phyloP scores from a whole-genome alignment of 2,329 filamentous ascomycete species.

The Colletotrichum phormii region DNA sequence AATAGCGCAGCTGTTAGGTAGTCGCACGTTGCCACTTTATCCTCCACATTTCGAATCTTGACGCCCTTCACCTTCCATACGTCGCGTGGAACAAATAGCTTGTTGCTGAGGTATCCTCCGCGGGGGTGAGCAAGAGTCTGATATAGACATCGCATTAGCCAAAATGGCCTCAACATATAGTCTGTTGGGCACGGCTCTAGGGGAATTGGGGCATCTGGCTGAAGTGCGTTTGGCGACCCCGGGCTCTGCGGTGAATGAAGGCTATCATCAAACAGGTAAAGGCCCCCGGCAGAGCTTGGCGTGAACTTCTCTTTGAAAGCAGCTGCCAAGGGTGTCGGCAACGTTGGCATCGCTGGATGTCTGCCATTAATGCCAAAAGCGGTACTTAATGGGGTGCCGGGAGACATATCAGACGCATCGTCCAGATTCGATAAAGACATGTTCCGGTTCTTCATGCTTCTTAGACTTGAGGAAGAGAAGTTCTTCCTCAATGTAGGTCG shows the following conservation, averaged over 20 bases:
- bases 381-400: slow-evolving; percentile 79
- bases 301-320: slow-evolving; percentile 70
- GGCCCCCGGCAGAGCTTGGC: slow-evolving; percentile 71
- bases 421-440: slow-evolving; percentile 74
- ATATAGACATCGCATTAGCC: slow-evolving; percentile 95
- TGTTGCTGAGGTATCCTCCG: slow-evolving; percentile 91
- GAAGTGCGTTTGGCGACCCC: slow-evolving; percentile 73
- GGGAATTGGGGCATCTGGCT: slow-evolving; percentile 75
- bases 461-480: slow-evolving; percentile 76
- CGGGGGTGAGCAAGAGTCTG: slow-evolving; percentile 92
- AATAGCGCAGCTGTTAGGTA: slow-evolving; percentile 88
- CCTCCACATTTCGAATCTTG: slow-evolving; percentile 90
- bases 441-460: slow-evolving; percentile 79
- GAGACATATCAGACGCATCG: slow-evolving; percentile 74
- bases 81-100: slow-evolving; percentile 91
- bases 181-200: slow-evolving; percentile 94
- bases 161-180: slow-evolving; percentile 91
- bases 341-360: slow-evolving; percentile 67
- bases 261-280: slow-evolving; percentile 86
- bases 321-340: slow-evolving; percentile 76
- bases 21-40: slow-evolving; percentile 94
- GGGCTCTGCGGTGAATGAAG: slow-evolving; percentile 77
- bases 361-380: slow-evolving; percentile 66
- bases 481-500: slow-evolving; percentile 71
- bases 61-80: slow-evolving; percentile 95